A percentile compares a stretch with the other conserved stretches of the same genome.
phyloP scores from a whole-genome alignment of 2,329 filamentous ascomycete species.

The Meredithiella fracta region DNA sequence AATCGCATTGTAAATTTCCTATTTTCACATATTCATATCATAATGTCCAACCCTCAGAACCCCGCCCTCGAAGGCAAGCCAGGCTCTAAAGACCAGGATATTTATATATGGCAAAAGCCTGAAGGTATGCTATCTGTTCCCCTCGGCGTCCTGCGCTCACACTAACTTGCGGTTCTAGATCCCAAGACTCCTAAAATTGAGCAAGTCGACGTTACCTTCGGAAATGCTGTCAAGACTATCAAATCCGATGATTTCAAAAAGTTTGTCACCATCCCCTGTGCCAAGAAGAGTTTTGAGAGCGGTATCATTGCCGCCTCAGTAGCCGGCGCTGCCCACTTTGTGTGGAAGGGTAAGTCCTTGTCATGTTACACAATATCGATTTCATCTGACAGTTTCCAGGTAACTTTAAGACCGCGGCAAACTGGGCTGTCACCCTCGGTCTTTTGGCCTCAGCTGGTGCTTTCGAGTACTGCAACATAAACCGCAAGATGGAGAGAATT shows the following conservation, averaged over 20 bases:
- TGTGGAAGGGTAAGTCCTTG: slow-evolving; percentile 50
- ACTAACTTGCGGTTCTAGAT: background rate
- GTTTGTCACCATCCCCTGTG: slow-evolving; percentile 67
- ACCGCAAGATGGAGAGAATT: slow-evolving; percentile 55
- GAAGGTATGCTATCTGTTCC: slow-evolving; percentile 4
- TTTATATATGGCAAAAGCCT: slow-evolving; percentile 10
- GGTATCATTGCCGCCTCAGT: slow-evolving; percentile 69
- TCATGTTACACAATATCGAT: background rate
- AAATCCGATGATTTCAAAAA: slow-evolving; percentile 52
- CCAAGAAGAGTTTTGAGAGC: slow-evolving; percentile 63
- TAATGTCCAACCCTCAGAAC: slow-evolving; percentile 6
- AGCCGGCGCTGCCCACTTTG: slow-evolving; percentile 54
- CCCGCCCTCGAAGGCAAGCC: background rate
- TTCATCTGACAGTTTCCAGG: slow-evolving; percentile 23
- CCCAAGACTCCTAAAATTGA: slow-evolving; percentile 1
- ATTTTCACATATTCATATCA: background rate
- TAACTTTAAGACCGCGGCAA: slow-evolving; percentile 50
- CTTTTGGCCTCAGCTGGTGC: slow-evolving; percentile 50
- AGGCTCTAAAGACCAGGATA: slow-evolving; percentile 5
- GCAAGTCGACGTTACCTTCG: slow-evolving; percentile 21
- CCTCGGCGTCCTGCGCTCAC: no score
- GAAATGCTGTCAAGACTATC: slow-evolving; percentile 50
- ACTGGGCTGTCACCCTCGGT: slow-evolving; percentile 75
- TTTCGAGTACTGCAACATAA: slow-evolving; percentile 73
- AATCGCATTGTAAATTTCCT: background rate